phyloP scores from a whole-genome alignment of 805 yeast genomes.

The Yarrowia sp. region DNA sequence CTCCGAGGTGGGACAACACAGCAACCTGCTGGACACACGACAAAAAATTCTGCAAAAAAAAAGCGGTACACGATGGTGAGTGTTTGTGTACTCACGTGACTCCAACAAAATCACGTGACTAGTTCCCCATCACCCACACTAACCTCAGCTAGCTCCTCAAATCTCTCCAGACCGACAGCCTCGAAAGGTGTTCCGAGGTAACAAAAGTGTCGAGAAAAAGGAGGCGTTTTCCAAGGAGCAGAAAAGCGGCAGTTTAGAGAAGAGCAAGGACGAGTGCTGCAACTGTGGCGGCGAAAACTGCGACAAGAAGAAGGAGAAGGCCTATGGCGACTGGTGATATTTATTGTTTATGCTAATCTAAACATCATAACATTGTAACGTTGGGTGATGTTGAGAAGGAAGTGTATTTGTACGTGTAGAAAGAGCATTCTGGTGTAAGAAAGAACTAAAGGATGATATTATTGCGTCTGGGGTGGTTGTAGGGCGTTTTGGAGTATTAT shows the following conservation, averaged over 20 bases:
- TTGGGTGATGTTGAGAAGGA: too few species aligned
- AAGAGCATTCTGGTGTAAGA: too few species aligned
- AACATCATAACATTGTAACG: too few species aligned
- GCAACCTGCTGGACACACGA: not conserved
- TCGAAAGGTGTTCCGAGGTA: slow-evolving; percentile 21
- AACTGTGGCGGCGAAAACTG: slow-evolving; percentile 26
- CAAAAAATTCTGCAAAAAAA: not conserved
- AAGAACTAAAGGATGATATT: too few species aligned
- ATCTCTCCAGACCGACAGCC: slow-evolving; percentile 19
- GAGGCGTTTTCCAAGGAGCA: not conserved
- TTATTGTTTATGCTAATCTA: too few species aligned
- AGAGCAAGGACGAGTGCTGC: slow-evolving; percentile 15
- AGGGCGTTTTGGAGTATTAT: too few species aligned
- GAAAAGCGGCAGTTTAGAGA: not conserved
- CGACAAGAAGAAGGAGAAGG: slow-evolving; percentile 26
- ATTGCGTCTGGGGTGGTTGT: too few species aligned
- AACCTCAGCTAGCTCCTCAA: not conserved
- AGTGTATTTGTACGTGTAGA: too few species aligned
- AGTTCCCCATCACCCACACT: not conserved
- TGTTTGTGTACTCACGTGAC: too few species aligned
- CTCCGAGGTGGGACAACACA: not conserved
- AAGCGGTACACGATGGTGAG: not conserved
- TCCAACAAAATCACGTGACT: not conserved
- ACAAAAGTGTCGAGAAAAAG: not conserved
- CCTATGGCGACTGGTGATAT: not conserved